phyloP scores from a whole-genome alignment of 2,329 filamentous ascomycete species.

The Hymenoscyphus linearis region DNA sequence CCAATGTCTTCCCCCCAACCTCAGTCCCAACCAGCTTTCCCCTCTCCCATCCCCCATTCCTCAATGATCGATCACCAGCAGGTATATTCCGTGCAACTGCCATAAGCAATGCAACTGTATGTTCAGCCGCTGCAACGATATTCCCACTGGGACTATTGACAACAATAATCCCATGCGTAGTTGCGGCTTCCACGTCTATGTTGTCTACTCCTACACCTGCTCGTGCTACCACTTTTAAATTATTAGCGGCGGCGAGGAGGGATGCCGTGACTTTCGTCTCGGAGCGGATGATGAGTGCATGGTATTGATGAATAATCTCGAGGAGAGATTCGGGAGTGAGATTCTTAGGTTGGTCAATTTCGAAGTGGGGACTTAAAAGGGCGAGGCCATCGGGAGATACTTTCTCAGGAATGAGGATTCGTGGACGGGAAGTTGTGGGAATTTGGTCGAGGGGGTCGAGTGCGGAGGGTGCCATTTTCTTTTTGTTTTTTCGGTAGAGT shows the following conservation, averaged over 20 bases:
- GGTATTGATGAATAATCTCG: slow-evolving; percentile 63
- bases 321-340: slow-evolving; percentile 59
- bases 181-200: slow-evolving; percentile 70
- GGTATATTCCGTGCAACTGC: slow-evolving; percentile 70
- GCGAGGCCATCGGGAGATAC: slow-evolving; percentile 73
- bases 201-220: slow-evolving; percentile 78
- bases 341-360: slow-evolving; percentile 63
- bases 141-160: slow-evolving; percentile 77
- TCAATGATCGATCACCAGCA: slow-evolving; percentile 58
- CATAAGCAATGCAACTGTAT: slow-evolving; percentile 70
- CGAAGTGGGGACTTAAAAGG: slow-evolving; percentile 58
- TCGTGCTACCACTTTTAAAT: slow-evolving; percentile 71
- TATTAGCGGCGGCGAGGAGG: slow-evolving; percentile 60
- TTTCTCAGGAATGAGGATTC: slow-evolving; percentile 72
- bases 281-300: slow-evolving; percentile 73
- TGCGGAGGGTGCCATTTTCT: slow-evolving; percentile 25
- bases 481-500: background rate
- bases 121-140: slow-evolving; percentile 74
- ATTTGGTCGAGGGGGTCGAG: slow-evolving; percentile 5
- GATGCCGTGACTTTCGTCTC: slow-evolving; percentile 73
- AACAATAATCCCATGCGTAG: slow-evolving; percentile 68
- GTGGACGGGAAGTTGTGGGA: slow-evolving; percentile 15
- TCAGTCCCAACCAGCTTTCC: slow-evolving; percentile 71
- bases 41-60: slow-evolving; percentile 70
- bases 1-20: slow-evolving; percentile 70